Percentiles rank a stretch among this genome's conserved stretches.
These are phyloP conservation scores for Evernia prunastri DNA, from an alignment of 495 filamentous ascomycete species.

Conservation along the genomic window DNA sequence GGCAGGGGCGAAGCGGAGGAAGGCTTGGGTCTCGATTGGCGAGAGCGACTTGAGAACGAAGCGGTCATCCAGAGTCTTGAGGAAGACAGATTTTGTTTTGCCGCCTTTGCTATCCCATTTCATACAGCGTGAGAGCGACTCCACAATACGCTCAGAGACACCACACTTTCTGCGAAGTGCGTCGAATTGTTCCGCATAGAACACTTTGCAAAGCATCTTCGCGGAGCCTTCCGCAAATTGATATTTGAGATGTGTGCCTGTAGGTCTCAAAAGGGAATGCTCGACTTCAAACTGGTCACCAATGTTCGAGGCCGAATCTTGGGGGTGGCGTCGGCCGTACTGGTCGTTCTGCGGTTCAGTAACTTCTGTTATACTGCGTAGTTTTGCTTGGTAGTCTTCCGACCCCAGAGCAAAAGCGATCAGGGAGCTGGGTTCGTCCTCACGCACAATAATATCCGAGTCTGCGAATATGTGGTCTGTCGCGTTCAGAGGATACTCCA, in stretches of 20 bases:
- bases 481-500: slow-evolving; percentile 86
- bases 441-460: slow-evolving; percentile 93
- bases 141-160: slow-evolving; percentile 85
- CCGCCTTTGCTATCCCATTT: slow-evolving; percentile 99
- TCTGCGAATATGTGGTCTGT: slow-evolving; percentile 94
- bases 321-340: slow-evolving; percentile 17
- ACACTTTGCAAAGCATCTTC: slow-evolving; percentile 94
- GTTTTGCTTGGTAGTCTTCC: slow-evolving; percentile 73
- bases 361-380: slow-evolving; percentile 61
- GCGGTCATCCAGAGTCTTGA: slow-evolving; percentile 92
- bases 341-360: slow-evolving; percentile 38
- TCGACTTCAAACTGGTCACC: slow-evolving; percentile 57
- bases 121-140: slow-evolving; percentile 87
- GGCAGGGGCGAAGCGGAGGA: slow-evolving; percentile 87
- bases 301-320: slow-evolving; percentile 28
- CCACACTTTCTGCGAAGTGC: slow-evolving; percentile 88
- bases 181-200: slow-evolving; percentile 97
- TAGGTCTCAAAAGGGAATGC: slow-evolving; percentile 67
- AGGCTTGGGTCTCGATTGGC: slow-evolving; percentile 84
- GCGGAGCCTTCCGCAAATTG: slow-evolving; percentile 87
- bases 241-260: slow-evolving; percentile 88
- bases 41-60: slow-evolving; percentile 88
- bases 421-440: slow-evolving; percentile 94
- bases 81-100: slow-evolving; percentile 96
- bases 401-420: slow-evolving; percentile 88